phyloP scores from a whole-genome alignment of 305 asterid species.

The Fraxinus albicans region DNA sequence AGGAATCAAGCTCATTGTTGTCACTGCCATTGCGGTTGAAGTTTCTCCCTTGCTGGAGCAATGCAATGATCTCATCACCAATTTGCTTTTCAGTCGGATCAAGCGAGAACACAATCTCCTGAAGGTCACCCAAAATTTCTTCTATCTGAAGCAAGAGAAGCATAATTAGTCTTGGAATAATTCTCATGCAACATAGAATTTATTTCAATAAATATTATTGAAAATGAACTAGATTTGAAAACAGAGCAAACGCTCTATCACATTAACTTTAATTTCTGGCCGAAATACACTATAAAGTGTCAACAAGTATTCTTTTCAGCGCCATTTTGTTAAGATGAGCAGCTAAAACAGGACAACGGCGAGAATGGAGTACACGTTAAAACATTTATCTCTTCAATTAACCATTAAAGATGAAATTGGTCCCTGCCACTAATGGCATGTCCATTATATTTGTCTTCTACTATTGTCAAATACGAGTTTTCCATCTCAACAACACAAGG shows the following conservation, averaged over 20 bases:
- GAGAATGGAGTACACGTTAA: neutral
- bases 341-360: constrained; percentile 11
- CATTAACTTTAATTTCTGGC: neutral
- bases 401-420: neutral
- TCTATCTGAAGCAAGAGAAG: constrained; percentile 57
- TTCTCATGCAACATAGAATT: neutral
- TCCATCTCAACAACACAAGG: neutral
- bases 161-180: constrained; percentile 23
- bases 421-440: too few relatives aligned
- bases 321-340: neutral
- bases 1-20: constrained; percentile 80
- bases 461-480: neutral
- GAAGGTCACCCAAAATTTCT: constrained; percentile 64
- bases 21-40: constrained; percentile 60
- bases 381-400: neutral
- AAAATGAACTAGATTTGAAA: neutral
- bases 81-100: constrained; percentile 80
- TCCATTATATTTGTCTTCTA: too few relatives aligned
- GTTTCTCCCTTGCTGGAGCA: constrained; percentile 92
- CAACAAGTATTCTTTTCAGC: neutral
- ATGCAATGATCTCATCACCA: constrained; percentile 78
- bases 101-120: constrained; percentile 70
- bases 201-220: neutral
- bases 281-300: neutral
- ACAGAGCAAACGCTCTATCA: neutral